phyloP scores from a whole-genome alignment of 306 rosid genomes.

The Nissolia schottii region DNA sequence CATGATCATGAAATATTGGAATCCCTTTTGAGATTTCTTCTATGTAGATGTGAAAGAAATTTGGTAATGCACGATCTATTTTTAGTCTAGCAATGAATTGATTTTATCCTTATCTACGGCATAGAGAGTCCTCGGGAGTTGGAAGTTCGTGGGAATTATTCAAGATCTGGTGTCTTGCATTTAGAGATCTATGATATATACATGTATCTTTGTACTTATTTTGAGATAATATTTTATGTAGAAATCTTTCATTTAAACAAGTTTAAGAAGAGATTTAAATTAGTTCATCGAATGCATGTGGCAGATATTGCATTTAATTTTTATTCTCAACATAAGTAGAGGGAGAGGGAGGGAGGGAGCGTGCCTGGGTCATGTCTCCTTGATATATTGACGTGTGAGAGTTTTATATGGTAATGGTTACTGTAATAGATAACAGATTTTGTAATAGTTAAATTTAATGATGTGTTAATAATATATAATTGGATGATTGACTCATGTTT shows the following conservation, averaged over 20 bases:
- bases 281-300: background rate
- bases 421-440: too few relatives aligned
- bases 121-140: too few relatives aligned
- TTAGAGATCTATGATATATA: too few relatives aligned
- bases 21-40: background rate
- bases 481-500: too few relatives aligned
- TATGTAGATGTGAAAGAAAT: background rate
- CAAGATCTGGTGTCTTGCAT: background rate
- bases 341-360: too few relatives aligned
- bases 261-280: background rate
- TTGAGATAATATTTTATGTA: too few relatives aligned
- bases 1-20: background rate
- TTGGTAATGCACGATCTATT: background rate
- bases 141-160: background rate
- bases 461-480: too few relatives aligned
- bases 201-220: too few relatives aligned
- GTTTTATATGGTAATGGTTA: too few relatives aligned
- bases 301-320: background rate
- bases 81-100: background rate
- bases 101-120: background rate
- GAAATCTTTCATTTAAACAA: background rate
- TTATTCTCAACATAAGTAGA: background rate
- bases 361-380: too few relatives aligned
- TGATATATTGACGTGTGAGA: too few relatives aligned
- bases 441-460: too few relatives aligned